A percentile compares a stretch with the other conserved stretches of the same genome.
phyloP scores from a whole-genome alignment of 768 basidiomycete species.

The Boletus subcaerulescens region DNA sequence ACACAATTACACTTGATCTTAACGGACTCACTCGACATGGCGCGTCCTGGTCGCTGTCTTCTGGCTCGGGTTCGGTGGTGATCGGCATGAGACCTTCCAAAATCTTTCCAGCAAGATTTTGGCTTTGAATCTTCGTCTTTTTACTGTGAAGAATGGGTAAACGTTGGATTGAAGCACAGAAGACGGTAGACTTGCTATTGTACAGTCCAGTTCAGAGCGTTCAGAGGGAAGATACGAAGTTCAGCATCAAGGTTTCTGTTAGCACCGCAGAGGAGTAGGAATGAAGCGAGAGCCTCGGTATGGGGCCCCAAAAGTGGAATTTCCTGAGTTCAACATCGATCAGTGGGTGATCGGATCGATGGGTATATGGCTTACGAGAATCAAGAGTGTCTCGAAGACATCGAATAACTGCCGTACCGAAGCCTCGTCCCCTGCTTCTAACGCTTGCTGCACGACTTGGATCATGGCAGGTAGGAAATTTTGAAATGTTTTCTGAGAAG shows the following conservation, averaged over 20 bases:
- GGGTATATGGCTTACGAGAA: constrained; percentile 56
- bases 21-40: constrained; percentile 72
- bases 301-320: constrained; percentile 89
- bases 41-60: constrained; percentile 90
- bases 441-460: constrained; percentile 78
- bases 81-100: constrained; percentile 92
- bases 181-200: constrained; percentile 66
- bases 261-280: constrained; percentile 81
- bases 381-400: constrained; percentile 91
- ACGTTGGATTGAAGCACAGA: neutral
- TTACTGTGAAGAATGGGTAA: constrained; percentile 53
- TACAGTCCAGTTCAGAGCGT: constrained; percentile 94
- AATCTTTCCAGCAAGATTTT: constrained; percentile 80
- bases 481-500: constrained; percentile 78
- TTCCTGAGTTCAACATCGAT: constrained; percentile 52
- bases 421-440: constrained; percentile 75
- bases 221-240: constrained; percentile 86
- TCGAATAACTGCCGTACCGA: constrained; percentile 90
- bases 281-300: constrained; percentile 81
- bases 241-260: constrained; percentile 74
- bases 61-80: constrained; percentile 89
- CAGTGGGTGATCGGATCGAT: neutral
- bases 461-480: constrained; percentile 83
- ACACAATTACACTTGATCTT: neutral
- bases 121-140: constrained; percentile 90